Percentiles rank a stretch among this genome's conserved stretches.
phyloP scores from a whole-genome alignment of 1,139 yeast genomes.

The Meyerozyma athensensis region DNA sequence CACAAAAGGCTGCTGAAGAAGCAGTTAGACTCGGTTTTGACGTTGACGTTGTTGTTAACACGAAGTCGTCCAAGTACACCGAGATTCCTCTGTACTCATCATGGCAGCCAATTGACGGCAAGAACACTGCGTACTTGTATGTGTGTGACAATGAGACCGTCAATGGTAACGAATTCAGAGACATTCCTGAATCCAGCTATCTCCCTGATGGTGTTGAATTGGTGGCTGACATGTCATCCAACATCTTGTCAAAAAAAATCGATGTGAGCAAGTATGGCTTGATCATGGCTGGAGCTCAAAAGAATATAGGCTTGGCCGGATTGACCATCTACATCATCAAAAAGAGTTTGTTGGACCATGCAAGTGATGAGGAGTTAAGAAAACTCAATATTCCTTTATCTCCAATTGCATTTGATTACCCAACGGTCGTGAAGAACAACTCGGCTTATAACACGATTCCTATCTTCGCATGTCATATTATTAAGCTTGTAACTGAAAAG shows the following conservation, averaged over 20 bases:
- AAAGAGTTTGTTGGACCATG: slow-evolving; percentile 67
- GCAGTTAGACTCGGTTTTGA: slow-evolving; percentile 80
- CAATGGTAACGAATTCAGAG: slow-evolving; percentile 81
- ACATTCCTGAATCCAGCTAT: slow-evolving; percentile 40
- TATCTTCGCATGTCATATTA: slow-evolving; percentile 81
- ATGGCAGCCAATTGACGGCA: slow-evolving; percentile 48
- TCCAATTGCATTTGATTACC: slow-evolving; percentile 87
- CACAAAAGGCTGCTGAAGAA: slow-evolving; percentile 81
- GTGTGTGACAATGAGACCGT: slow-evolving; percentile 97
- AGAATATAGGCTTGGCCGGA: slow-evolving; percentile 95
- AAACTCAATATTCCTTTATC: slow-evolving; percentile 62
- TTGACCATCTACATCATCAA: slow-evolving; percentile 85
- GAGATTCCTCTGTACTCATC: slow-evolving; percentile 62
- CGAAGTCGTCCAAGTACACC: slow-evolving; percentile 61
- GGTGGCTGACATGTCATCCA: slow-evolving; percentile 94
- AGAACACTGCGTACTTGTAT: slow-evolving; percentile 76
- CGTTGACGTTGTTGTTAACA: slow-evolving; percentile 62
- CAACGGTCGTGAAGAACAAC: slow-evolving; percentile 80
- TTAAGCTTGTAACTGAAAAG: slow-evolving; percentile 69
- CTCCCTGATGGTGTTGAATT: slow-evolving; percentile 68
- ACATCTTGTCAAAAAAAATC: slow-evolving; percentile 73
- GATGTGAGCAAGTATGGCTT: slow-evolving; percentile 84
- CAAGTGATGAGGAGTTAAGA: slow-evolving; percentile 57
- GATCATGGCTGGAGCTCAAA: slow-evolving; percentile 94
- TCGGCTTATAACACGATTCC: slow-evolving; percentile 96